Percentiles rank a stretch among this genome's conserved stretches.
Evolutionary conservation across 257 asterid genomes (phyloP).

Genomic region (Capsicum pubescens): DNA sequence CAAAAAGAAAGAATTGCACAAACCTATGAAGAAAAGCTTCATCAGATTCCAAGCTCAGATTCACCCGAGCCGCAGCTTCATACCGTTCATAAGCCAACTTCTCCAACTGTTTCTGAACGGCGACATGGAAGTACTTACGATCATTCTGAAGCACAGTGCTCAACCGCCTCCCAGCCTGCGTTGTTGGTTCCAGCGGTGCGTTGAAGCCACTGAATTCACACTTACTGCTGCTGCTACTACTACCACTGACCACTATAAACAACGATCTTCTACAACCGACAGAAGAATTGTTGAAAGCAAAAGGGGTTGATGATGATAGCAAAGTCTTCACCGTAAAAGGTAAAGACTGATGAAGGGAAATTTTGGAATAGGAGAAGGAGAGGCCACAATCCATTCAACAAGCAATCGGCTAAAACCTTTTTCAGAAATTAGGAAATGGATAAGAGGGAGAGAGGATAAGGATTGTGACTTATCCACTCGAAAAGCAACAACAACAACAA

Average conservation of each 20-base stretch:
- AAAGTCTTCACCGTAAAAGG: constrained; percentile 26
- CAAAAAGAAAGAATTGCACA: constrained; percentile 10
- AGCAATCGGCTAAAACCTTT: not conserved
- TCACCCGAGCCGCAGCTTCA: constrained; percentile 62
- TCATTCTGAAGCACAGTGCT: constrained; percentile 65
- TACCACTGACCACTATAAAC: constrained; percentile 39
- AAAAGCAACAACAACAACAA: too few species aligned
- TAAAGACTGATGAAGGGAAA: constrained; percentile 35
- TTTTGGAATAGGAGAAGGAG: constrained; percentile 31
- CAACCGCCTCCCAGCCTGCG: constrained; percentile 68
- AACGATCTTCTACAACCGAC: constrained; percentile 42
- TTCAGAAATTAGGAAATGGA: not conserved
- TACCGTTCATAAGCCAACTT: constrained; percentile 56
- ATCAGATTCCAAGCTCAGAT: constrained; percentile 64
- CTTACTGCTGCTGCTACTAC: constrained; percentile 37
- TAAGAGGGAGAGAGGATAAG: constrained; percentile 27
- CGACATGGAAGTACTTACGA: constrained; percentile 49
- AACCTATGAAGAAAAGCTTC: constrained; percentile 87
- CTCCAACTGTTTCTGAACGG: constrained; percentile 62
- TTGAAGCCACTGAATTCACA: constrained; percentile 60
- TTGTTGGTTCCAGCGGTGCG: constrained; percentile 76
- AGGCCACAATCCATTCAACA: constrained; percentile 78
- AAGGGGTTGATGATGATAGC: constrained; percentile 31
- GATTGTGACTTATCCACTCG: not conserved
- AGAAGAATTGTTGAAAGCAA: constrained; percentile 21